phyloP scores from a whole-genome alignment of 768 basidiomycete genomes.

The Tylopilus plumbeoviolaceoides region DNA sequence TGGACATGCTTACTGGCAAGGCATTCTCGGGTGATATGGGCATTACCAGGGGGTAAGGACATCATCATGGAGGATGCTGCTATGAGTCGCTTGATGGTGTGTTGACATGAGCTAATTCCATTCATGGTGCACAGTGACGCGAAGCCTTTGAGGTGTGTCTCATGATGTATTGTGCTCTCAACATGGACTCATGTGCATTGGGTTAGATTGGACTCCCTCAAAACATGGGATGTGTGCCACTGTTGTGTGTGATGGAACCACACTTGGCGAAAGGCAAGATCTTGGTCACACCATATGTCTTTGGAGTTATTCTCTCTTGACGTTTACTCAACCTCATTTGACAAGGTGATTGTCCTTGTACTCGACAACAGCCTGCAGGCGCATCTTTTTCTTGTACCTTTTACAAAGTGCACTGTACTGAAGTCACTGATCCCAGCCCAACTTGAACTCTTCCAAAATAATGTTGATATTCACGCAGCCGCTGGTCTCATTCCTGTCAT shows the following conservation, averaged over 20 bases:
- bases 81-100: slow-evolving; percentile 43
- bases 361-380: slow-evolving; percentile 74
- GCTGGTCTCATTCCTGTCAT: slow-evolving; percentile 63
- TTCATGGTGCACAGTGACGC: slow-evolving; percentile 48
- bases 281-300: slow-evolving; percentile 79
- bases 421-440: slow-evolving; percentile 47
- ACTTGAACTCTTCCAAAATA: slow-evolving; percentile 77
- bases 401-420: not conserved
- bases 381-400: not conserved
- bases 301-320: not conserved
- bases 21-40: slow-evolving; percentile 87
- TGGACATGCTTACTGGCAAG: slow-evolving; percentile 61
- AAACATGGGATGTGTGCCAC: slow-evolving; percentile 64
- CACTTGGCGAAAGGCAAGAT: slow-evolving; percentile 68
- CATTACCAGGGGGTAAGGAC: slow-evolving; percentile 77
- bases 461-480: slow-evolving; percentile 83
- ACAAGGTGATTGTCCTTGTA: slow-evolving; percentile 80
- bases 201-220: slow-evolving; percentile 76
- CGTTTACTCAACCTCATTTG: not conserved
- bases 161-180: too few species aligned
- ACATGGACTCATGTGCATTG: not conserved
- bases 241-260: slow-evolving; percentile 76
- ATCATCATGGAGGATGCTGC: slow-evolving; percentile 73
- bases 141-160: slow-evolving; percentile 73
- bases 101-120: not conserved